Evolutionary conservation across 2,329 filamentous ascomycete species (phyloP).

Genomic region (Alternaria consortialis): DNA sequence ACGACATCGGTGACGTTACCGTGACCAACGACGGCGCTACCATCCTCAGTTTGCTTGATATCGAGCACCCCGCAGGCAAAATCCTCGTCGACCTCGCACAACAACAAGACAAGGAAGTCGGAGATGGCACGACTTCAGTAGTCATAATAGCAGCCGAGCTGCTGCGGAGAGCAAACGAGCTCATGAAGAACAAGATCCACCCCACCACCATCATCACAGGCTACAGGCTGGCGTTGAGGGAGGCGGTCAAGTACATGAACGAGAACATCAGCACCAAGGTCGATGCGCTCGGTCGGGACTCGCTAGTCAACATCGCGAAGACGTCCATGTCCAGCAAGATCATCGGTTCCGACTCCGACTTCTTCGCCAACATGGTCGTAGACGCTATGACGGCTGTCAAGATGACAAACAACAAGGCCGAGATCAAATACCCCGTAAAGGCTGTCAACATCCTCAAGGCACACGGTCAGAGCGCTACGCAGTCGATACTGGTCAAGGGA

Average conservation of each 20-base stretch:
- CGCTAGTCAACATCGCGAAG: conserved; percentile 92
- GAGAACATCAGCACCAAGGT: conserved; percentile 98
- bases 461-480: conserved; percentile 88
- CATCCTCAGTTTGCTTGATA: conserved; percentile 92
- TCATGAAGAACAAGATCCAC: conserved; percentile 99
- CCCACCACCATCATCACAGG: conserved; percentile 99
- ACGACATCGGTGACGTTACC: conserved; percentile 98
- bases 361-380: conserved; percentile 97
- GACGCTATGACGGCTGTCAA: conserved; percentile 97
- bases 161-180: conserved; percentile 90
- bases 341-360: conserved; percentile 93
- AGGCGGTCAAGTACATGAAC: conserved; percentile 98
- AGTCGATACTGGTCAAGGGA: conserved; percentile 91
- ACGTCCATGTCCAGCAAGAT: conserved; percentile 99
- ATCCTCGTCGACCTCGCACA: conserved; percentile 97
- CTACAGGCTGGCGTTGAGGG: conserved; percentile 91
- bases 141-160: conserved; percentile 97
- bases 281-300: conserved; percentile 87
- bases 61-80: conserved; percentile 97
- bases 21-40: conserved; percentile 99
- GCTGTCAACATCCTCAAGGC: conserved; percentile 99
- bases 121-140: conserved; percentile 97
- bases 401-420: conserved; percentile 86
- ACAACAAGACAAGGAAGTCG: conserved; percentile 98
- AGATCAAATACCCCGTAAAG: conserved; percentile 97